Conservation (phyloP, 2,329 filamentous ascomycete species). For the Phialophora macrospora region DNA sequence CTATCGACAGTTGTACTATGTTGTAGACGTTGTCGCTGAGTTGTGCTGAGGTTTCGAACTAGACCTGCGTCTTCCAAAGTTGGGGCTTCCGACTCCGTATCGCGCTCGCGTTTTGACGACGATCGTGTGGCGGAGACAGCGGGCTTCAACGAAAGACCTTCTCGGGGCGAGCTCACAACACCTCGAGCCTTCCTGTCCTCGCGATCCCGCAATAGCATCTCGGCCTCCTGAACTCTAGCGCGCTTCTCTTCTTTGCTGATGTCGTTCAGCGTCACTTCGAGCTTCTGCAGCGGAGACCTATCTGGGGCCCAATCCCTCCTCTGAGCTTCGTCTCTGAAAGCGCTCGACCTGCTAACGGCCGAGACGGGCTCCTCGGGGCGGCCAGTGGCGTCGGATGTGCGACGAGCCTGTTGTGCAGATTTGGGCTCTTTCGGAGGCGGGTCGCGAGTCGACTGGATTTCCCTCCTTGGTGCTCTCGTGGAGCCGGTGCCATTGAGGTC, state of each 20-base stretch:
- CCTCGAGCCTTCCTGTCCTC: constrained; percentile 38
- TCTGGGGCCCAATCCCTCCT: constrained; percentile 70
- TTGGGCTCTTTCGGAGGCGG: constrained; percentile 8
- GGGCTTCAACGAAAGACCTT: constrained; percentile 3
- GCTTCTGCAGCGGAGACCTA: constrained; percentile 87
- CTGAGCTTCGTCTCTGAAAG: constrained; percentile 37
- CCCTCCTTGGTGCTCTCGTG: constrained; percentile 12
- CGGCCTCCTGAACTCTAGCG: constrained; percentile 80
- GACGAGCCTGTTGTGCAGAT: constrained; percentile 22
- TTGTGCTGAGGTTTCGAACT: constrained; percentile 44
- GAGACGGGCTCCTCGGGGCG: constrained; percentile 28
- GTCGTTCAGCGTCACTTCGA: constrained; percentile 87
- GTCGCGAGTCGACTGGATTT: constrained; percentile 21
- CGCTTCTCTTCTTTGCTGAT: constrained; percentile 97
- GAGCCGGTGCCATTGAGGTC: constrained; percentile 21
- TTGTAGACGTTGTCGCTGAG: constrained; percentile 45
- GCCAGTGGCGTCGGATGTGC: constrained; percentile 23
- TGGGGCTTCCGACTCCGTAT: constrained; percentile 20
- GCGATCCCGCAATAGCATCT: constrained; percentile 70
- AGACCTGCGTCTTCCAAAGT: constrained; percentile 42
- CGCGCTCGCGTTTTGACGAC: constrained; percentile 17
- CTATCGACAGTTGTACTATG: constrained; percentile 43
- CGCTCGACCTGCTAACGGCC: constrained; percentile 33
- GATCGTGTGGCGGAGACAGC: constrained; percentile 15
- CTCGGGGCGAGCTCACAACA: constrained; percentile 13